A percentile compares a stretch with the other conserved stretches of the same genome.
phyloP scores from a whole-genome alignment of 192 early-diverging fungal species.

The Backusella luteola region DNA sequence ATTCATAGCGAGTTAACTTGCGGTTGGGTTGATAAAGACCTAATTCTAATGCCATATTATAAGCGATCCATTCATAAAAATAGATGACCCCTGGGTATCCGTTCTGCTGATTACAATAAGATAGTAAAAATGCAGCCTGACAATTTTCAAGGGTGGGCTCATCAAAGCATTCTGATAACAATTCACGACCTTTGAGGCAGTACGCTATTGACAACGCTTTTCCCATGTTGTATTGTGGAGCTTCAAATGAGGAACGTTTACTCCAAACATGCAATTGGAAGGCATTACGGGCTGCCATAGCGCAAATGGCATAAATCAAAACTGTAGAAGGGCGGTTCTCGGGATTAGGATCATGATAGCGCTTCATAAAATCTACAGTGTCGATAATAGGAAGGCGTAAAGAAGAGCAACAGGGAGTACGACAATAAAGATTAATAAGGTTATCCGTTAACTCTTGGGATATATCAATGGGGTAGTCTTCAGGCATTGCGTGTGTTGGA shows the following conservation, averaged over 20 bases:
- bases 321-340: slow-evolving; percentile 23
- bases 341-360: slow-evolving; percentile 20
- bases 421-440: slow-evolving; percentile 29
- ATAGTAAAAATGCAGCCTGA: slow-evolving; percentile 35
- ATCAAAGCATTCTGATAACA: slow-evolving; percentile 38
- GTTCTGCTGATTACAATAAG: slow-evolving; percentile 38
- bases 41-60: slow-evolving; percentile 35
- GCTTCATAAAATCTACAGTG: slow-evolving; percentile 15
- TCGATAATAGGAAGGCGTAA: slow-evolving; percentile 32
- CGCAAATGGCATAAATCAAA: slow-evolving; percentile 33
- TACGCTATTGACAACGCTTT: slow-evolving; percentile 36
- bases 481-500: slow-evolving; percentile 26
- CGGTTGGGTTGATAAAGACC: slow-evolving; percentile 27
- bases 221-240: slow-evolving; percentile 37
- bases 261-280: slow-evolving; percentile 40
- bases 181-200: slow-evolving; percentile 28
- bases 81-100: slow-evolving; percentile 31
- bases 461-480: slow-evolving; percentile 36
- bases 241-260: slow-evolving; percentile 20
- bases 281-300: slow-evolving; percentile 39
- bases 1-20: slow-evolving; percentile 21
- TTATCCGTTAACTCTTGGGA: slow-evolving; percentile 36
- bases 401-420: slow-evolving; percentile 35
- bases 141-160: slow-evolving; percentile 32
- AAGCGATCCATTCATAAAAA: slow-evolving; percentile 41